Conservation (phyloP, 306 rosid species). For the Quercus parvula region DNA sequence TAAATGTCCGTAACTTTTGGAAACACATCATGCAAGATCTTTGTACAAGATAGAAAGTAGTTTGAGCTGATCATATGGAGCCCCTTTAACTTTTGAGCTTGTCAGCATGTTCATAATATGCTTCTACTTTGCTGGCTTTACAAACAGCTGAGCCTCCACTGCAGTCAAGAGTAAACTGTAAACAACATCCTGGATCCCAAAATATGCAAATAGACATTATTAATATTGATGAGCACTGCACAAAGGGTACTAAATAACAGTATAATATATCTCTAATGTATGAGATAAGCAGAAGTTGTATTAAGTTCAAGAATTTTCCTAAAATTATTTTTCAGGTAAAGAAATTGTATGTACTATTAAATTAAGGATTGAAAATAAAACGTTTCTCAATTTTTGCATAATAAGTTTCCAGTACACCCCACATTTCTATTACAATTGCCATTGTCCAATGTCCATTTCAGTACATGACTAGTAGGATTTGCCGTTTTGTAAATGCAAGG, state of each 20-base stretch:
- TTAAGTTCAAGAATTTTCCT: too few species aligned
- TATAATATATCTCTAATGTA: too few species aligned
- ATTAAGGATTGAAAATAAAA: too few species aligned
- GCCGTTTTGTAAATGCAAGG: too few species aligned
- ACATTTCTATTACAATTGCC: not conserved
- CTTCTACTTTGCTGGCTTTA: too few species aligned
- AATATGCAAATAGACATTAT: not conserved
- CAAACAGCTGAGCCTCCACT: not conserved
- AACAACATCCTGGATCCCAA: not conserved
- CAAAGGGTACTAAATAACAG: too few species aligned
- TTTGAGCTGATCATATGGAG: conserved; percentile 7
- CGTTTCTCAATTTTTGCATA: too few species aligned
- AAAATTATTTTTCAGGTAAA: too few species aligned
- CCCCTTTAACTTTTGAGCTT: conserved; percentile 2
- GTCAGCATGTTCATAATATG: not conserved
- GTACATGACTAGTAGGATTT: not conserved
- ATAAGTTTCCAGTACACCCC: too few species aligned
- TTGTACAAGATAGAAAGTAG: not conserved
- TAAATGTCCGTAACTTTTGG: conserved; percentile 19
- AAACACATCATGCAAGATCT: conserved; percentile 16
- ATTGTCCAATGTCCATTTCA: not conserved
- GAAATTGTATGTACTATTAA: too few species aligned
- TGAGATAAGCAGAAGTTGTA: too few species aligned
- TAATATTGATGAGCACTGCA: too few species aligned
- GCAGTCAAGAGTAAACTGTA: not conserved